Conservation (phyloP, 352 stramenopile species). For the Globisporangium polare region DNA sequence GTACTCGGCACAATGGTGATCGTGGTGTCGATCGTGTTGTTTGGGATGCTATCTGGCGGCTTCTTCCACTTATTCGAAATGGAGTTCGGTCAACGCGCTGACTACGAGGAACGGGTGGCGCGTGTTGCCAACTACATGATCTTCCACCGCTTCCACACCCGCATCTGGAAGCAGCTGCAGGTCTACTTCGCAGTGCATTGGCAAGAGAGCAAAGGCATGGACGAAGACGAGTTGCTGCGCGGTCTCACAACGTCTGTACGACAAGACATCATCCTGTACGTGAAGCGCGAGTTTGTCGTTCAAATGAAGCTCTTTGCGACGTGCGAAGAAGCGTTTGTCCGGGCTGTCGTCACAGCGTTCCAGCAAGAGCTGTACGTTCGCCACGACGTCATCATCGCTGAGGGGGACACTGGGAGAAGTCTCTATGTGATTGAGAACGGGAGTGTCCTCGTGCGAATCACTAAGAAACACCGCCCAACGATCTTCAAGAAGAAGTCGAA, state of each 20-base stretch:
- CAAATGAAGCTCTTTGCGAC: slow-evolving; percentile 57
- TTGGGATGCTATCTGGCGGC: slow-evolving; percentile 38
- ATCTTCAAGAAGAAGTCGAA: neutral
- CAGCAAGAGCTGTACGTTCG: slow-evolving; percentile 70
- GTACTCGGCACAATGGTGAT: slow-evolving; percentile 28
- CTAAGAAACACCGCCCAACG: slow-evolving; percentile 11
- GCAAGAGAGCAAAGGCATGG: slow-evolving; percentile 44
- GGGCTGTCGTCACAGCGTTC: slow-evolving; percentile 56
- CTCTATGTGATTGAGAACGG: slow-evolving; percentile 71
- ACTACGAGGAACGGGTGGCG: slow-evolving; percentile 44
- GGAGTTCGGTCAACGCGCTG: slow-evolving; percentile 35
- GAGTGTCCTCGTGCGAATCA: slow-evolving; percentile 25
- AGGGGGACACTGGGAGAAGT: slow-evolving; percentile 51
- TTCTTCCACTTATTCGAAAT: slow-evolving; percentile 50
- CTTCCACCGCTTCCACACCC: slow-evolving; percentile 36
- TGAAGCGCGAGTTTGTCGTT: slow-evolving; percentile 42
- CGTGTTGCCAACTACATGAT: slow-evolving; percentile 38
- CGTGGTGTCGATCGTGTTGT: slow-evolving; percentile 34
- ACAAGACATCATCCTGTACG: slow-evolving; percentile 33
- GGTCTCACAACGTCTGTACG: slow-evolving; percentile 27
- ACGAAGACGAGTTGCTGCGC: slow-evolving; percentile 37
- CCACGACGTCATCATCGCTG: slow-evolving; percentile 72
- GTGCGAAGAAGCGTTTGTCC: slow-evolving; percentile 56
- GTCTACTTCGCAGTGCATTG: slow-evolving; percentile 43
- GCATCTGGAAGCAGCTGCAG: slow-evolving; percentile 43